Base-by-base conservation (phyloP, 257 asterid genomes). In the Nicotiana attenuata region DNA sequence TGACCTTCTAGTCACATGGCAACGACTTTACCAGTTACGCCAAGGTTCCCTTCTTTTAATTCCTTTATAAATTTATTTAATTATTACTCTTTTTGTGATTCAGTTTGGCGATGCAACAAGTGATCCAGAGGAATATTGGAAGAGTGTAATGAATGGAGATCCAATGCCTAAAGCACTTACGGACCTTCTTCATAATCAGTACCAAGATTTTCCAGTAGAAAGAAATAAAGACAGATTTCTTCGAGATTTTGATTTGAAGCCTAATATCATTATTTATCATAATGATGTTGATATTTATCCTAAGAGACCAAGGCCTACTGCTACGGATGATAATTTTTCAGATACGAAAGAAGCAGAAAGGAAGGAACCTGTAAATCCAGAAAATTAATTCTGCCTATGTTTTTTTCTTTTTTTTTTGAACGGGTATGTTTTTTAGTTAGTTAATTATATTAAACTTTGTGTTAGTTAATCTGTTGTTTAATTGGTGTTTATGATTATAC, bases 241-340 rank as follows among this genome's bases (percentile, higher is more conserved):
- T 29, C 86, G 88, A 50, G 64, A 90, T 86, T 92, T 93, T 73
- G 87, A 91, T 61, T 81, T 83, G 24, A 84, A 77, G 77, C 82
- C 93, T 55, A 93, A 83, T 79, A 80, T 87, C 35, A 92, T 93
- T 76, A 86, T 93, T 78, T 93, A 93, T 82, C 98, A 93, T 82
- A 85, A 81, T 56, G 81, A 59, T 19, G 83, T 86, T 41, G 52
- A 82, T n/a, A 80, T 82, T 24, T 66, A 82, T 75, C 82, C 63
- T 15, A 35, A 53, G 61, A 50, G 63, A 75, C n/a, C 52, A 59
- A 31, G 19, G 35, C 81, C 78, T 59, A 26, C 47, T 55, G 31
- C 47, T 81, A 41, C 9, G 0, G 31, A 63, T 38, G 47, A 53
- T 26, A 55, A 22, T 45, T 20, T 11, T 20, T 41, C 56, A 69